Percentiles rank a stretch among this genome's conserved stretches.
Conservation (phyloP, 1,284 basidiomycete genomes). For the Peniophora sp. region DNA sequence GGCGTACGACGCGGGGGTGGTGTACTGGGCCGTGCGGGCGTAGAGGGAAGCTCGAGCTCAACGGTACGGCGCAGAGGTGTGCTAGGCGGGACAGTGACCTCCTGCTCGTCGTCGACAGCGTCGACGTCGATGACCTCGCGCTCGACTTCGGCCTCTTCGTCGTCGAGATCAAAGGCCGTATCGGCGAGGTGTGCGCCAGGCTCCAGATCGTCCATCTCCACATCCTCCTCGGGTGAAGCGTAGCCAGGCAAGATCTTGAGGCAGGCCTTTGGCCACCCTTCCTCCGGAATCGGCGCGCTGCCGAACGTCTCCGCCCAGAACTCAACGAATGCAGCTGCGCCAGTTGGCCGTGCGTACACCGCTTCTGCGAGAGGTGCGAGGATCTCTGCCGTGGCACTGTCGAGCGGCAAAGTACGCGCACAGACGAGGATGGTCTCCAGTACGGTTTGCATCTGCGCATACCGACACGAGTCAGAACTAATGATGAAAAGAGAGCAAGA, state of each 20-base stretch:
- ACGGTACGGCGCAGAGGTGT: neutral
- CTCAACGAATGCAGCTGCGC: slow-evolving; percentile 31
- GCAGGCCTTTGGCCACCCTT: slow-evolving; percentile 44
- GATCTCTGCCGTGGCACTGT: slow-evolving; percentile 28
- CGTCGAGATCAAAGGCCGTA: neutral
- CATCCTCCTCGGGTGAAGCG: neutral
- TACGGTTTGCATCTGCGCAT: slow-evolving; percentile 47
- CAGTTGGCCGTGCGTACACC: slow-evolving; percentile 39
- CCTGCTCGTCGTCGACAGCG: neutral
- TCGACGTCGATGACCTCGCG: slow-evolving; percentile 2
- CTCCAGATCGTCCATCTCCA: neutral
- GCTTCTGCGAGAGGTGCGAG: slow-evolving; percentile 45
- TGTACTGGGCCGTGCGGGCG: neutral
- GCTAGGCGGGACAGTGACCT: neutral
- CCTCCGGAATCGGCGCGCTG: slow-evolving; percentile 26
- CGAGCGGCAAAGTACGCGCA: slow-evolving; percentile 35
- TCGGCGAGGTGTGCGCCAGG: neutral
- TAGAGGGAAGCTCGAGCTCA: neutral
- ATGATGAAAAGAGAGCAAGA: too few species aligned
- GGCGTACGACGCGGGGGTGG: neutral
- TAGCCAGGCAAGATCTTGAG: neutral
- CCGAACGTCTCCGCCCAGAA: slow-evolving; percentile 50
- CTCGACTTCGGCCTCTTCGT: neutral
- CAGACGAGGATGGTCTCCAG: slow-evolving; percentile 49
- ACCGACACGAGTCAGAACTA: too few species aligned